Evolutionary conservation across 2,329 filamentous ascomycete species (phyloP).

Genomic region (Sarocladiaceae sp.): DNA sequence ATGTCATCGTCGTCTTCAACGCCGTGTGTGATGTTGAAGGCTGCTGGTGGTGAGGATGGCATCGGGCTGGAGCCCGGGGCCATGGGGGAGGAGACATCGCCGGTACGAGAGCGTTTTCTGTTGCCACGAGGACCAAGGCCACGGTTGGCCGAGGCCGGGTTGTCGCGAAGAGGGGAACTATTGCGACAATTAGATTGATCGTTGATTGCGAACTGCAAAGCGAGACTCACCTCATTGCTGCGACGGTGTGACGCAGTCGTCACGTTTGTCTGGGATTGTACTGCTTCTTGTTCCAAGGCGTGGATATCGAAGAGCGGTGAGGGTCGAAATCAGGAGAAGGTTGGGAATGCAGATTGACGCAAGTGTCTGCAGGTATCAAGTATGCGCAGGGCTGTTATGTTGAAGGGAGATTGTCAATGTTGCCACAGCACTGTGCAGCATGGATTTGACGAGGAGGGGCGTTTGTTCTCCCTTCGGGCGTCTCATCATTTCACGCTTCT

Average conservation of each 20-base stretch:
- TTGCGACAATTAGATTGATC: neutral
- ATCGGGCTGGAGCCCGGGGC: conserved; percentile 56
- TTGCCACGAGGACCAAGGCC: conserved; percentile 50
- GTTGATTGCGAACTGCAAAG: neutral
- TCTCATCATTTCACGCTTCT: conserved; percentile 10
- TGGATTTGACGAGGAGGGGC: conserved; percentile 2
- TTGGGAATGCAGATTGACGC: conserved; percentile 2
- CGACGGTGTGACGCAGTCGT: conserved; percentile 2
- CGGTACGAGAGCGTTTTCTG: conserved; percentile 53
- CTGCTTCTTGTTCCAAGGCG: neutral
- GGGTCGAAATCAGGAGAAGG: conserved; percentile 8
- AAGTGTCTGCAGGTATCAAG: neutral
- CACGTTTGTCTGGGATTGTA: neutral
- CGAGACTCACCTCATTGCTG: conserved; percentile 27
- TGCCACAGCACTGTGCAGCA: conserved; percentile 6
- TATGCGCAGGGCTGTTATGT: neutral
- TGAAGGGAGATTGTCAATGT: neutral
- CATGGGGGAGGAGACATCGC: conserved; percentile 48
- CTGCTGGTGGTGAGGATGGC: conserved; percentile 60
- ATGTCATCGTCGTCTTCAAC: conserved; percentile 64
- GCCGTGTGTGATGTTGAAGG: conserved; percentile 60
- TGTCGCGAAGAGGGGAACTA: conserved; percentile 79
- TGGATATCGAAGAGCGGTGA: conserved; percentile 6
- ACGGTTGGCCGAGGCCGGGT: conserved; percentile 79
- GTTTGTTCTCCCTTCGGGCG: conserved; percentile 1